Percentiles rank a stretch among this genome's conserved stretches.
phyloP scores from a whole-genome alignment of 2,329 filamentous ascomycete genomes.

The Cladosporium colombiae region DNA sequence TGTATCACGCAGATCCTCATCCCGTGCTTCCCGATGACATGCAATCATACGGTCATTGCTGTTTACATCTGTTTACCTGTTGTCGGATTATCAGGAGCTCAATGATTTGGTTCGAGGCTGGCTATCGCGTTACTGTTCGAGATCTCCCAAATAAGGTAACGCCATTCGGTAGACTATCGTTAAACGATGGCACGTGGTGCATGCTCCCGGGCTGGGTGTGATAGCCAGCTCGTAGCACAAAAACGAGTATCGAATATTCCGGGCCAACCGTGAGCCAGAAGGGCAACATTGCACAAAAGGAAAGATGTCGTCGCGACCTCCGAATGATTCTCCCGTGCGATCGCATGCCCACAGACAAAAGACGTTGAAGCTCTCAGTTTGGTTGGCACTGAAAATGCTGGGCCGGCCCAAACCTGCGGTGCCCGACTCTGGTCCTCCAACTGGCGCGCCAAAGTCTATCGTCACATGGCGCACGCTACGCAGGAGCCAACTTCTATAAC shows the following conservation, averaged over 20 bases:
- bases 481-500: background rate
- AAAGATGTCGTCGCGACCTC: background rate
- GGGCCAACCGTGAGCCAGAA: background rate
- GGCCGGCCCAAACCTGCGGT: slow-evolving; percentile 2
- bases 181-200: slow-evolving; percentile 2
- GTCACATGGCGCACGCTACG: slow-evolving; percentile 4
- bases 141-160: background rate
- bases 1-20: slow-evolving; percentile 10
- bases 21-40: slow-evolving; percentile 8
- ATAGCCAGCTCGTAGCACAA: background rate
- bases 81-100: background rate
- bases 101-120: background rate
- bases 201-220: background rate
- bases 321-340: background rate
- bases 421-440: slow-evolving; percentile 4
- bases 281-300: background rate
- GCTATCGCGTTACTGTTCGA: background rate
- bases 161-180: background rate
- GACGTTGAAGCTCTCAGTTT: background rate
- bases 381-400: background rate
- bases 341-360: background rate
- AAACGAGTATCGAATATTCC: background rate
- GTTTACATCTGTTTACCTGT: background rate
- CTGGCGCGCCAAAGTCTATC: slow-evolving; percentile 10
- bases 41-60: background rate